Evolutionary conservation across 257 asterid genomes (phyloP).

Genomic region (Salvia rosmarinus): DNA sequence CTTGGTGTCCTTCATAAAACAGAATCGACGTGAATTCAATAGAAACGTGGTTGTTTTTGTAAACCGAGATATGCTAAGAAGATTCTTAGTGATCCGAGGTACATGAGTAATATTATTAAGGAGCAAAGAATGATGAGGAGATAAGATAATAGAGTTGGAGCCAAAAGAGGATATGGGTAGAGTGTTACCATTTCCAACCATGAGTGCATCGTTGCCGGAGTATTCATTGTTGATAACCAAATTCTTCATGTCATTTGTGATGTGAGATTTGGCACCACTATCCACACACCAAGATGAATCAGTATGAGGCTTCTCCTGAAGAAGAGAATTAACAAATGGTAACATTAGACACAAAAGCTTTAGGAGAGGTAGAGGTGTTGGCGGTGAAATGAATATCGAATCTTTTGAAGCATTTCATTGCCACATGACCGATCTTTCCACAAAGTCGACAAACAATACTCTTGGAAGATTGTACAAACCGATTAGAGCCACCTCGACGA

Average conservation of each 20-base stretch:
- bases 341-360: neutral
- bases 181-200: neutral
- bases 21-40: neutral
- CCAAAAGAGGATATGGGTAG: neutral
- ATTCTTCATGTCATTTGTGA: neutral
- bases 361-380: neutral
- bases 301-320: no score
- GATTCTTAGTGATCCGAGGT: neutral
- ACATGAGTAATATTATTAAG: neutral
- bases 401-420: no score
- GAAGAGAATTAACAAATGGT: no score
- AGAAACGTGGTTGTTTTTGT: neutral
- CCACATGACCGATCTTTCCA: no score
- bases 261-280: neutral
- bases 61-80: neutral
- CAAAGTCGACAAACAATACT: no score
- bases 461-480: no score
- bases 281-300: neutral
- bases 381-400: no score
- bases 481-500: no score
- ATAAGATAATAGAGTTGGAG: neutral
- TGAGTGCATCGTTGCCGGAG: no score
- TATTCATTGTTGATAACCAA: no score
- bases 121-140: neutral
- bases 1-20: neutral